Evolutionary conservation across 2,329 filamentous ascomycete species (phyloP).

Genomic region (Arthrobotrys conoides): DNA sequence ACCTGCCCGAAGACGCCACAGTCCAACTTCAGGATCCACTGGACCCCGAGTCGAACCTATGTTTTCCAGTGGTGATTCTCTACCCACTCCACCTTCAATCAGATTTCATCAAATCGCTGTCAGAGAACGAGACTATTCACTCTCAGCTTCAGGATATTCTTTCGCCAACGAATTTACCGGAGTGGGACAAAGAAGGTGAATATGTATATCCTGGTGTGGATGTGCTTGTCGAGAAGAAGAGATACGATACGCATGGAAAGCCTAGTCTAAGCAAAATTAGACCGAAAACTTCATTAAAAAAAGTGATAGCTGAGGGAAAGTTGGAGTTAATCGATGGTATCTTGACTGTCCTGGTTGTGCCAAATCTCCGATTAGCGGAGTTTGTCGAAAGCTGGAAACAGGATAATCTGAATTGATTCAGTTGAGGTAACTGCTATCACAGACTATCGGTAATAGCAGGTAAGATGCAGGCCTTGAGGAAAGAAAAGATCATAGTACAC

Average conservation of each 20-base stretch:
- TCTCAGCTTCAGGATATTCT: constrained; percentile 89
- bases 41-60: constrained; percentile 79
- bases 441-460: neutral
- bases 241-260: constrained; percentile 72
- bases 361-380: constrained; percentile 76
- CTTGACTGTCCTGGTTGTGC: constrained; percentile 85
- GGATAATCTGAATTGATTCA: constrained; percentile 70
- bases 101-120: constrained; percentile 91
- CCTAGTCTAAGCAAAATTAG: constrained; percentile 82
- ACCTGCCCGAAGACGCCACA: constrained; percentile 83
- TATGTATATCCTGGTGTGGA: constrained; percentile 79
- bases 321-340: constrained; percentile 90
- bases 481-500: constrained; percentile 3
- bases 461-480: neutral
- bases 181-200: constrained; percentile 81
- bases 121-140: constrained; percentile 80
- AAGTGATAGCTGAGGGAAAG: constrained; percentile 81
- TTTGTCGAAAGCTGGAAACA: constrained; percentile 90
- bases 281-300: constrained; percentile 82
- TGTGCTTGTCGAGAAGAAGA: constrained; percentile 87
- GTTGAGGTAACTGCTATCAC: neutral
- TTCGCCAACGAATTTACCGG: constrained; percentile 72
- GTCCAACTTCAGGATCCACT: constrained; percentile 80
- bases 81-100: constrained; percentile 86
- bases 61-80: constrained; percentile 84